Conservation (phyloP, 495 filamentous ascomycete species). For the Hypoxylon lienhwacheense region DNA sequence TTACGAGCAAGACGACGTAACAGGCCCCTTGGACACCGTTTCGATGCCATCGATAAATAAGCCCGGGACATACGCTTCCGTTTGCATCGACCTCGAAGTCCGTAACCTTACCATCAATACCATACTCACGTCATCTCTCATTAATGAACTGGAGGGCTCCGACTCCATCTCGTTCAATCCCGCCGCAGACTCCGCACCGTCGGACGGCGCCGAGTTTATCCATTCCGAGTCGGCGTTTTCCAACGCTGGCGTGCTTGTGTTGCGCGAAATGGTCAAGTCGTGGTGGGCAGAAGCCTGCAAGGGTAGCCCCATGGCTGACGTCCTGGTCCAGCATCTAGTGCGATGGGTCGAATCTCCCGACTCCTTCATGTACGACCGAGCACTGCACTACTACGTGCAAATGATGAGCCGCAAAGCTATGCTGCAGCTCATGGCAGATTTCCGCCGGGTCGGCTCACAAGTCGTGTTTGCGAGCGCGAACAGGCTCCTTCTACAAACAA, state of each 20-base stretch:
- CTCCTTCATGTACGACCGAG: slow-evolving; percentile 92
- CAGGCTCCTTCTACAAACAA: slow-evolving; percentile 89
- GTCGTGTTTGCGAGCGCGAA: slow-evolving; percentile 89
- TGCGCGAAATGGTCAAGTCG: slow-evolving; percentile 97
- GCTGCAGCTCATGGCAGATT: slow-evolving; percentile 95
- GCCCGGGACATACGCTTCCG: slow-evolving; percentile 89
- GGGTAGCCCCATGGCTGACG: slow-evolving; percentile 89
- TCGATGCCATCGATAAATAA: slow-evolving; percentile 93
- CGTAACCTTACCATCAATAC: slow-evolving; percentile 97
- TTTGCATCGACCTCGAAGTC: slow-evolving; percentile 94
- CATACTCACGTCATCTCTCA: slow-evolving; percentile 92
- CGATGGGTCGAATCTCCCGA: slow-evolving; percentile 92
- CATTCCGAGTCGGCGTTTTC: slow-evolving; percentile 92
- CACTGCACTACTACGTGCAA: slow-evolving; percentile 96
- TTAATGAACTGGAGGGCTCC: slow-evolving; percentile 92
- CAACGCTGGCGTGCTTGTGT: slow-evolving; percentile 81
- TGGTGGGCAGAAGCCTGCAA: slow-evolving; percentile 97
- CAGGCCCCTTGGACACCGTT: slow-evolving; percentile 81
- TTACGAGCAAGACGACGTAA: slow-evolving; percentile 90
- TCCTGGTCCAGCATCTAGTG: slow-evolving; percentile 96
- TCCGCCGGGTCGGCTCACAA: slow-evolving; percentile 90
- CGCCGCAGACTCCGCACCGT: slow-evolving; percentile 63
- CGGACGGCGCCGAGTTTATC: slow-evolving; percentile 60
- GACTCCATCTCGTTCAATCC: slow-evolving; percentile 80
- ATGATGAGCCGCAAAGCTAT: slow-evolving; percentile 97